phyloP scores from a whole-genome alignment of 305 asterid species.

The Fraxinus floribunda region DNA sequence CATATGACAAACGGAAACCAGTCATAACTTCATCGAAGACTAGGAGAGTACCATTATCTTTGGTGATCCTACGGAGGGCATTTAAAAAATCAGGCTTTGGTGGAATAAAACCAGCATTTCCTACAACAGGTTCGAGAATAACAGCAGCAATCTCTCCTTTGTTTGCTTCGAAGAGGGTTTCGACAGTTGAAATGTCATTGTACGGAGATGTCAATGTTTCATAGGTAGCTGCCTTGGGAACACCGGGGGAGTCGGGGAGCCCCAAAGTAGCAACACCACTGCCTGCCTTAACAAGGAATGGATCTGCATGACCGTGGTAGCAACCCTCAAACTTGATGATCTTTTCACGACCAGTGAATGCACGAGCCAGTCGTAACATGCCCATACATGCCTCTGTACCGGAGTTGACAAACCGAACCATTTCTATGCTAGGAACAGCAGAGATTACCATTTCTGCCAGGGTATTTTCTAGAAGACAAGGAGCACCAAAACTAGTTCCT shows the following conservation, averaged over 20 bases:
- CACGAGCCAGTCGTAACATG: constrained; percentile 87
- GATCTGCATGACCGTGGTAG: constrained; percentile 98
- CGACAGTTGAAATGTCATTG: constrained; percentile 62
- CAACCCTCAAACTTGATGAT: constrained; percentile 94
- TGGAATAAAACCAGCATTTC: constrained; percentile 83
- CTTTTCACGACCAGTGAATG: constrained; percentile 78
- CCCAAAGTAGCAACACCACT: constrained; percentile 98
- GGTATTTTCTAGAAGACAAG: constrained; percentile 91
- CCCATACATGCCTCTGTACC: constrained; percentile 99
- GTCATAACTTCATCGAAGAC: constrained; percentile 97
- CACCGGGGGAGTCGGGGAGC: constrained; percentile 98
- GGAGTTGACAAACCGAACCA: constrained; percentile 97
- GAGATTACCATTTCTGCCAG: constrained; percentile 93
- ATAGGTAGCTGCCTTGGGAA: constrained; percentile 73
- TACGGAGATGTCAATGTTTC: constrained; percentile 80
- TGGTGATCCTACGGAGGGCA: constrained; percentile 55
- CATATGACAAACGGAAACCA: constrained; percentile 82
- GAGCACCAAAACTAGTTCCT: constrained; percentile 99
- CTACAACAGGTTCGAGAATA: constrained; percentile 91
- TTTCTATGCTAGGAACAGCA: constrained; percentile 94
- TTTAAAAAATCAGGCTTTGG: constrained; percentile 74
- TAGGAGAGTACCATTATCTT: constrained; percentile 67
- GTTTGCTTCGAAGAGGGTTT: constrained; percentile 63
- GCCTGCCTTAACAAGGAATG: constrained; percentile 97
- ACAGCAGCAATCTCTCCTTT: constrained; percentile 80